A percentile compares a stretch with the other conserved stretches of the same genome.
Conservation (phyloP, 805 yeast species). For the Nakazawaea siamensis region DNA sequence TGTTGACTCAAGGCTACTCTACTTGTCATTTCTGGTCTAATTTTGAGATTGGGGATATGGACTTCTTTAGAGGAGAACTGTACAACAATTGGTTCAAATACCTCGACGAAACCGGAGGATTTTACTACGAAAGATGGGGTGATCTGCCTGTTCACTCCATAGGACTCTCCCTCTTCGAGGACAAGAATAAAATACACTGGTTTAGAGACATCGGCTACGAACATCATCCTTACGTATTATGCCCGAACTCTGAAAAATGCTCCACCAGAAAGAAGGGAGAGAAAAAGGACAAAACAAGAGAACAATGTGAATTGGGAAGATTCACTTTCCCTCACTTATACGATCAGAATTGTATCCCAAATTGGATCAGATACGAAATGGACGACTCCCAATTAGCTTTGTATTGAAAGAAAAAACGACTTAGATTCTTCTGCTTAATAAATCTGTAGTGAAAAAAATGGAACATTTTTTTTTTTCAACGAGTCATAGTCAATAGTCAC, state of each 20-base stretch:
- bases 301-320: constrained; percentile 26
- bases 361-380: constrained; percentile 51
- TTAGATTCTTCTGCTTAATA: too few species aligned
- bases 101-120: constrained; percentile 67
- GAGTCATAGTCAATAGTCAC: too few species aligned
- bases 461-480: neutral
- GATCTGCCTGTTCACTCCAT: constrained; percentile 87
- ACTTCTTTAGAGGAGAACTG: constrained; percentile 56
- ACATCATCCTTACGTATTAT: constrained; percentile 69
- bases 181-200: constrained; percentile 69
- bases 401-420: too few species aligned
- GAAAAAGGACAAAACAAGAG: constrained; percentile 17
- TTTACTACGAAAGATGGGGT: constrained; percentile 90
- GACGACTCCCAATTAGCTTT: too few species aligned
- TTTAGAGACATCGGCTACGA: constrained; percentile 77
- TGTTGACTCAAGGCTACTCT: constrained; percentile 35
- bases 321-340: constrained; percentile 5
- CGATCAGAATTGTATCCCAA: constrained; percentile 63
- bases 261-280: constrained; percentile 5
- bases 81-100: constrained; percentile 56
- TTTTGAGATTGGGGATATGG: constrained; percentile 81
- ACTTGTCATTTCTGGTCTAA: constrained; percentile 87
- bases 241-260: constrained; percentile 56
- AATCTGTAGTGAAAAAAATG: too few species aligned
- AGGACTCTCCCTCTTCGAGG: constrained; percentile 66